Base-by-base conservation (phyloP, 306 rosid genomes). In the Morella rubra region DNA sequence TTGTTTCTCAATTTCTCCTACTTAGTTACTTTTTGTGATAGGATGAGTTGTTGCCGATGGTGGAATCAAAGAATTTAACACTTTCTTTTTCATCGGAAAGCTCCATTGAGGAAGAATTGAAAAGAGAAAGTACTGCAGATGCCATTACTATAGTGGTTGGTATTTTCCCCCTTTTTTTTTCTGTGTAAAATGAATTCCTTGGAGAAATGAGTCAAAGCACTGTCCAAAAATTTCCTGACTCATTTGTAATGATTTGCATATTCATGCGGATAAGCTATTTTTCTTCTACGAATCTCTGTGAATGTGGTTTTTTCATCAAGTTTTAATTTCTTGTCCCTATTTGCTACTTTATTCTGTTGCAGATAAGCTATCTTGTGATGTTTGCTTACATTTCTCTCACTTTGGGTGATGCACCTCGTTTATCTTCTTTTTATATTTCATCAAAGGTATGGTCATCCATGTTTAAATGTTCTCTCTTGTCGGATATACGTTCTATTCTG, bases 311-410 rank as follows among this genome's bases (percentile, higher is more conserved):
- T 59, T 77, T 61, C 53, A 58, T 27, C 72, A 22, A 51, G 59
- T 20, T 15, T 59, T 20, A 56, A 65, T 65, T 46, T 74, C 40
- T 71, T 78, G 69, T 73, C 68, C 75, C 70, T 79, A 76, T 72
- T 59, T 22, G 71, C 62, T 72, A 45, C 78, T 76, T 73, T 13
- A 67, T 77, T 77, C 73, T 72, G 41, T 78, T 88, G 93, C 92
- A 95, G 99, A 87, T 95, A 84, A 95, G 99, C 90, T 95, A 95
- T 78, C 90, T 95, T 53, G 99, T 95, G 84, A 95, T 95, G 98
- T 95, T 92, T 77, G 98, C 97, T 53, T 95, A 95, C 79, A 92
- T 95, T 73, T 95, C 99, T 83, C 96, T 95, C 85, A 87, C 99
- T 80, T 81, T 95, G 86, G 99, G 99, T 46, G 97, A 95, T 81